phyloP scores from a whole-genome alignment of 2,329 filamentous ascomycete species.

The Penicillium sp. region DNA sequence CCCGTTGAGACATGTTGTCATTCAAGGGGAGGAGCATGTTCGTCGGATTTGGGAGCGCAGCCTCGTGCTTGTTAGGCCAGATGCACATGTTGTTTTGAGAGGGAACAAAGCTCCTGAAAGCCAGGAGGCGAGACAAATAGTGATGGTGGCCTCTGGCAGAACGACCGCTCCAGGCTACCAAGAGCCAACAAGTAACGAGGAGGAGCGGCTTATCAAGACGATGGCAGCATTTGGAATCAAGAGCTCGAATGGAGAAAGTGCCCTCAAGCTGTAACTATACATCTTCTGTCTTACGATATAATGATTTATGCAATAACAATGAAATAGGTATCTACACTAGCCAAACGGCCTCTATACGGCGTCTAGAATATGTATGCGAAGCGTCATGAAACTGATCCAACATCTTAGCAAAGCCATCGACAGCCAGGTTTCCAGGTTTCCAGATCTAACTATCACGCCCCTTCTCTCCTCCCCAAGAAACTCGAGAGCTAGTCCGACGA shows the following conservation, averaged over 20 bases:
- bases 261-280: neutral
- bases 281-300: neutral
- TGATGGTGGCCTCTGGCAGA: constrained; percentile 3
- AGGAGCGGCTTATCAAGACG: neutral
- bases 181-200: neutral
- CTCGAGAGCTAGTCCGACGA: constrained; percentile 31
- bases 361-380: constrained; percentile 15
- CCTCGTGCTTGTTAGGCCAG: constrained; percentile 10
- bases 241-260: neutral
- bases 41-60: constrained; percentile 4
- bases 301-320: constrained; percentile 1
- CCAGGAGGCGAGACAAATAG: neutral
- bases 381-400: neutral
- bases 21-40: neutral
- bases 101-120: neutral
- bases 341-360: constrained; percentile 15
- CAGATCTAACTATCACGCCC: constrained; percentile 31
- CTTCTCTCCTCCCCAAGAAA: constrained; percentile 50
- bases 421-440: neutral
- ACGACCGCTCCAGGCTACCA: neutral
- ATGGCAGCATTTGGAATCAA: neutral
- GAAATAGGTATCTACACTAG: constrained; percentile 17
- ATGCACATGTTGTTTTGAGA: constrained; percentile 14
- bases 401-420: neutral
- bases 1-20: neutral